Evolutionary conservation across 225 moss, liverwort and hornwort genomes (phyloP).

Genomic region (Marchantia paleacea): DNA sequence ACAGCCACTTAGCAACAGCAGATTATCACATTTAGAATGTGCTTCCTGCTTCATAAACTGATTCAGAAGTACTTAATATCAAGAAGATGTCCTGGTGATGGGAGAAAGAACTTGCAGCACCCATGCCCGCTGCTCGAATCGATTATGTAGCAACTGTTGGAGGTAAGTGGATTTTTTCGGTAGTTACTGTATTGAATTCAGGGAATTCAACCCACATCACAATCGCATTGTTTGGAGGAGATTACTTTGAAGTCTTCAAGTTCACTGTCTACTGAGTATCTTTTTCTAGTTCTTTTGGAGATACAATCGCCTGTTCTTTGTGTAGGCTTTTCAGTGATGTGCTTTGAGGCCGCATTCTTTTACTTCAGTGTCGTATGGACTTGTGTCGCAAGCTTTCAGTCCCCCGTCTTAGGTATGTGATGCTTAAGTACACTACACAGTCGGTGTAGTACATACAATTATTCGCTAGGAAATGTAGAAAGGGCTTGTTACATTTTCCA

Average conservation of each 20-base stretch:
- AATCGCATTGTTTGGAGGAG: background rate
- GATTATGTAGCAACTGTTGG: constrained; percentile 7
- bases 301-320: background rate
- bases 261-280: background rate
- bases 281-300: background rate
- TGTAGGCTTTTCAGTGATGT: no score
- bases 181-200: constrained; percentile 1
- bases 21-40: background rate
- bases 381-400: no score
- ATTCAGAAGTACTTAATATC: background rate
- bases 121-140: background rate
- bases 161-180: background rate
- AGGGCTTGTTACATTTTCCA: no score
- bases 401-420: no score
- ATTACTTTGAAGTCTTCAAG: background rate
- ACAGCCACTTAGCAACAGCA: background rate
- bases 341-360: background rate
- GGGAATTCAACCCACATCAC: background rate
- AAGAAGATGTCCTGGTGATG: background rate
- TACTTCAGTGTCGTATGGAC: no score
- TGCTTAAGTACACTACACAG: no score
- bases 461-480: no score
- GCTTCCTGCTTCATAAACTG: constrained; percentile 2
- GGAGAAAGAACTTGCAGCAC: constrained; percentile 15
- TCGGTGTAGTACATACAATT: no score